Evolutionary conservation across 2,329 filamentous ascomycete species (phyloP), one percentile per base, ranked within the genome.

Genomic region (Colletotrichum tropicicola): DNA sequence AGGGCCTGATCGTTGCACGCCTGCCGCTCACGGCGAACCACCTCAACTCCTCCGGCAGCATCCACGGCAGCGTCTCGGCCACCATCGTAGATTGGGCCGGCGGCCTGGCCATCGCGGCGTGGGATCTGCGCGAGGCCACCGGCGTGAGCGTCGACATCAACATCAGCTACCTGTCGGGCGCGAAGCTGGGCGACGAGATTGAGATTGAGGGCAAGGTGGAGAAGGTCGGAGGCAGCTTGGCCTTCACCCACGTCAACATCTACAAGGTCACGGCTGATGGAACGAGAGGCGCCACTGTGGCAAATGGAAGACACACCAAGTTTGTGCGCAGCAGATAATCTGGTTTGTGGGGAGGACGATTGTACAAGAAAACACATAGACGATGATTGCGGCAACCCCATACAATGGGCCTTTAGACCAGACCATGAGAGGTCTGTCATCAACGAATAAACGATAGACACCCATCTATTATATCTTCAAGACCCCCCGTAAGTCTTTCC

Each of bases 131-230:
- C 25, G 81, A 84, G 28, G 85, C 83, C 71, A 91, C 89, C 4
- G 91, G 91, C 48, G 91, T 92, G 32, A 91, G 88, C 68, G 84
- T 90, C 35, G 91, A 94, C 74, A 93, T 94, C 73, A 91, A 93
- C 77, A 84, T 92, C 66, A 88, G 86, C 53, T 94, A 92, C 70
- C 80, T 91, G 58, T 85, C 85, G 37, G 85, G 86, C 3, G 91
- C 91, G 2, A 81, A 80, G 48, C 81, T 85, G 25, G 91, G 89
- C 13, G 91, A 93, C 64, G 83, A 81, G 69, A 80, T 94, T 32
- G 89, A 92, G 80, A 87, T 93, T 58, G 86, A 90, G 72, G 87
- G 88, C 19, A 83, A 79, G 65, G 88, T 89, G 6, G 87, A 90
- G 67, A 89, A 87, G 68, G 87, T 92, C 2, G 91, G 91, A 0